Conservation (phyloP, 1,284 basidiomycete species). For the Ceratobasidium sp. region DNA sequence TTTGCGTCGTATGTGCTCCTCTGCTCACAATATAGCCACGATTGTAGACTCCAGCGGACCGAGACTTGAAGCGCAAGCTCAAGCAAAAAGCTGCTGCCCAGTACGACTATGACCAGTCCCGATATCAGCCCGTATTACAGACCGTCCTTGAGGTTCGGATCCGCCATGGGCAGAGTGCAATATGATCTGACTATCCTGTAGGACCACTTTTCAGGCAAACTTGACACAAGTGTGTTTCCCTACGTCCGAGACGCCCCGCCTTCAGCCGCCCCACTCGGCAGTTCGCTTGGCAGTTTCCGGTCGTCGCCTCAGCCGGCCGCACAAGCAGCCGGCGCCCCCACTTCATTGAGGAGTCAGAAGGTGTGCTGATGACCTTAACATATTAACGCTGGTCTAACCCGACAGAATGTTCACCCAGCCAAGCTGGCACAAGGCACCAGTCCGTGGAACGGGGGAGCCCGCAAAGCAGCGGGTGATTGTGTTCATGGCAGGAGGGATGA, state of each 20-base stretch:
- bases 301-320: conserved; percentile 49
- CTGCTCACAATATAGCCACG: conserved; percentile 39
- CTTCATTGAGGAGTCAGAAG: conserved; percentile 80
- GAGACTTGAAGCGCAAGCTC: conserved; percentile 81
- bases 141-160: conserved; percentile 81
- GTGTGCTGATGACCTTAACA: neutral
- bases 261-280: conserved; percentile 61
- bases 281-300: conserved; percentile 63
- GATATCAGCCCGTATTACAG: conserved; percentile 90
- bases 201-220: conserved; percentile 84
- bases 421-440: conserved; percentile 83
- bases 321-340: conserved; percentile 59
- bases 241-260: conserved; percentile 90
- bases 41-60: conserved; percentile 72
- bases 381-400: conserved; percentile 57
- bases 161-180: neutral
- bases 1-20: conserved; percentile 29
- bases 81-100: conserved; percentile 81
- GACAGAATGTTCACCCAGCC: conserved; percentile 60
- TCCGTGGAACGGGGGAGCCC: conserved; percentile 63
- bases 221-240: conserved; percentile 87
- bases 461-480: conserved; percentile 87
- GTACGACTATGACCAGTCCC: conserved; percentile 95
- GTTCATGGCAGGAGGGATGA: conserved; percentile 96
- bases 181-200: conserved; percentile 54